Base-by-base conservation (phyloP, 2,329 filamentous ascomycete genomes). In the Phoma sp. region DNA sequence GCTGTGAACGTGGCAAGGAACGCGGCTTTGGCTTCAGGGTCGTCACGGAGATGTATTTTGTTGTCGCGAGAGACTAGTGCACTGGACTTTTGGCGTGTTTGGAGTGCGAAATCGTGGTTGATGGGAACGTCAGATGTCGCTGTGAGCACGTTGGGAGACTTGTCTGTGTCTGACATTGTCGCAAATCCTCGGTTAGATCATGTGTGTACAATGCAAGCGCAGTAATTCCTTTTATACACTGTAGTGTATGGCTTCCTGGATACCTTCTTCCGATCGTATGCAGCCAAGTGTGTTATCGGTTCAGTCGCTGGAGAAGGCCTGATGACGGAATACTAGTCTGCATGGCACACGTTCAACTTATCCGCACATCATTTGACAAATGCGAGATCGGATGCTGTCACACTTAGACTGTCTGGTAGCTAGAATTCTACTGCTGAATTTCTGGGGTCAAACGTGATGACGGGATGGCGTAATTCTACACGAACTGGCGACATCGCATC, bases 1-100 rank as follows among this genome's bases (percentile, higher is more conserved):
- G 61, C 58, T 1, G 61, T 59, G 25, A 67, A 67, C 5, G 59
- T 58, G 22, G 64, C 37, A 7, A 67, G 52, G 22, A 65, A 65
- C 1, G 59, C 57, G 7, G 53, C 60, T 35, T 65, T 67, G 4
- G 61, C 60, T 25, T 65, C 58, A 11, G 61, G 61, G 38, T 61
- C 59, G 54, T 64, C 61, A 36, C 61, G 43, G 18, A 64, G 40
- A 18, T 64, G 55, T 27, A 61, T 55, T 9, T 57, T 47, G 49
- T 60, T 38, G 22, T 57, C 61, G 8, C 61, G 54, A 23, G 61
- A 42, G 8, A 60, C 59, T 11, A 55, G 25, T 2, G 25, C 42
- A 23, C 36, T 59, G 23, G 57, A 47, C 22, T 57, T 52, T 27
- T 61, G 57, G 5, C 59, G 56, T 14, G 40, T 22, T 41, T 53